A percentile compares a stretch with the other conserved stretches of the same genome.
Evolutionary conservation across 2,329 filamentous ascomycete genomes (phyloP).

Genomic region (Arthrobotrys conoides): DNA sequence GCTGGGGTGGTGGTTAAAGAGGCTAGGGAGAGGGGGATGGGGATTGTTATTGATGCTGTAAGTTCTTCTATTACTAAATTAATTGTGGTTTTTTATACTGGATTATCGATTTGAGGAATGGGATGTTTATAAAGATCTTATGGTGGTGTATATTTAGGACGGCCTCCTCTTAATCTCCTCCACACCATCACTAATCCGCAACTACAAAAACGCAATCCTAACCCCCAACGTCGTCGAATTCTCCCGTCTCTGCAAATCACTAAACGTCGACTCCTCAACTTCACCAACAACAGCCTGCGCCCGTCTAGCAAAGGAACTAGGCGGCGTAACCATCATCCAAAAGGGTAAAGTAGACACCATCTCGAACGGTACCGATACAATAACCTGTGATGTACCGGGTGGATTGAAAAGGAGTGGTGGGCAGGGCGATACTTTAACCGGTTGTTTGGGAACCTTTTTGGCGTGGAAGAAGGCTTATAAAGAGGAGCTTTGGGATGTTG

Average conservation of each 20-base stretch:
- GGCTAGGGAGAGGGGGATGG: constrained; percentile 79
- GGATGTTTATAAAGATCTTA: no score
- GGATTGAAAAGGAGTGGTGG: constrained; percentile 92
- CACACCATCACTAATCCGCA: constrained; percentile 81
- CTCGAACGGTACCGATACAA: constrained; percentile 81
- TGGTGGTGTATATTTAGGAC: constrained; percentile 73
- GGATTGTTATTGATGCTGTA: constrained; percentile 86
- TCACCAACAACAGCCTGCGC: constrained; percentile 72
- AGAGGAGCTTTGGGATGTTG: constrained; percentile 80
- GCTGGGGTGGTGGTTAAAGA: constrained; percentile 83
- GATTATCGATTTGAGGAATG: neutral
- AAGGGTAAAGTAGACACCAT: constrained; percentile 89
- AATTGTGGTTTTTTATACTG: constrained; percentile 9
- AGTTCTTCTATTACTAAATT: neutral
- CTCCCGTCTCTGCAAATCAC: constrained; percentile 80
- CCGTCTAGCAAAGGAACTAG: constrained; percentile 81
- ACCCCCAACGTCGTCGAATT: constrained; percentile 98
- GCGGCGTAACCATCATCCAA: constrained; percentile 90
- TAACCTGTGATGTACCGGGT: constrained; percentile 82
- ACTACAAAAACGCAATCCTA: constrained; percentile 86
- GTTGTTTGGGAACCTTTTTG: constrained; percentile 87
- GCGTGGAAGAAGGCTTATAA: constrained; percentile 91
- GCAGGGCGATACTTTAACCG: constrained; percentile 95
- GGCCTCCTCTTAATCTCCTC: constrained; percentile 83
- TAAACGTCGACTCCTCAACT: constrained; percentile 75